These are phyloP conservation scores for Cutaneotrichosporon cyanovorans DNA, from an alignment of 1,284 basidiomycete genomes.

Conservation along the genomic window DNA sequence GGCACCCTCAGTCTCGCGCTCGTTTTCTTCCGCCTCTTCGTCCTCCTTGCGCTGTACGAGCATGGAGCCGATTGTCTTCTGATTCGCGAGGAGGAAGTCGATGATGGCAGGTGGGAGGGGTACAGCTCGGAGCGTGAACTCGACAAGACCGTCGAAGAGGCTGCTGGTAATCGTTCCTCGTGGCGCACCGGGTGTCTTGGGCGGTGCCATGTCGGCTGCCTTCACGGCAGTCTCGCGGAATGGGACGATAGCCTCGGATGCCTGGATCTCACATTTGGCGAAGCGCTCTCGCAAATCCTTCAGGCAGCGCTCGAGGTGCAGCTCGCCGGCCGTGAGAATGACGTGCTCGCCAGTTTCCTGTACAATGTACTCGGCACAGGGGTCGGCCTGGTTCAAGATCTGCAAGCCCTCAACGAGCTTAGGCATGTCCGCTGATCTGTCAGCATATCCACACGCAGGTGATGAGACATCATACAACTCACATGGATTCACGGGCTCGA, in stretches of 20 bases:
- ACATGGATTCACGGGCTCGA: slow-evolving; percentile 76
- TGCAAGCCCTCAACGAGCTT: slow-evolving; percentile 82
- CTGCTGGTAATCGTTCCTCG: slow-evolving; percentile 72
- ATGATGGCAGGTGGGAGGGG: slow-evolving; percentile 66
- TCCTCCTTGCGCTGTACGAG: slow-evolving; percentile 34
- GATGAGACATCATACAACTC: slow-evolving; percentile 14
- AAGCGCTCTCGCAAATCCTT: slow-evolving; percentile 93
- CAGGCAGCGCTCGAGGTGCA: slow-evolving; percentile 94
- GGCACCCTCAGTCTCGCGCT: slow-evolving; percentile 39
- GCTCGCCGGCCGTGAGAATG: slow-evolving; percentile 89
- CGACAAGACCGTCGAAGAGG: slow-evolving; percentile 64
- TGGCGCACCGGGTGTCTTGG: slow-evolving; percentile 62
- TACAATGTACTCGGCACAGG: slow-evolving; percentile 93
- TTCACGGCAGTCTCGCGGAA: slow-evolving; percentile 92
- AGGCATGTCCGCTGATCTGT: slow-evolving; percentile 71
- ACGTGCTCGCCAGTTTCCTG: slow-evolving; percentile 97
- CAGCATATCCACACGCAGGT: background rate
- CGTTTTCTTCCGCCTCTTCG: slow-evolving; percentile 33
- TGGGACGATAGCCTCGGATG: slow-evolving; percentile 92
- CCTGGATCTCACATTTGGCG: slow-evolving; percentile 84
- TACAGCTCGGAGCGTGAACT: slow-evolving; percentile 72
- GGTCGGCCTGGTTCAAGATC: slow-evolving; percentile 89
- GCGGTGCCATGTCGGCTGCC: slow-evolving; percentile 75
- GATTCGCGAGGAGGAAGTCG: slow-evolving; percentile 70
- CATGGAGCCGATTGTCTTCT: slow-evolving; percentile 36